phyloP scores from a whole-genome alignment of 2,329 filamentous ascomycete species.

The Elsinoe perseae region DNA sequence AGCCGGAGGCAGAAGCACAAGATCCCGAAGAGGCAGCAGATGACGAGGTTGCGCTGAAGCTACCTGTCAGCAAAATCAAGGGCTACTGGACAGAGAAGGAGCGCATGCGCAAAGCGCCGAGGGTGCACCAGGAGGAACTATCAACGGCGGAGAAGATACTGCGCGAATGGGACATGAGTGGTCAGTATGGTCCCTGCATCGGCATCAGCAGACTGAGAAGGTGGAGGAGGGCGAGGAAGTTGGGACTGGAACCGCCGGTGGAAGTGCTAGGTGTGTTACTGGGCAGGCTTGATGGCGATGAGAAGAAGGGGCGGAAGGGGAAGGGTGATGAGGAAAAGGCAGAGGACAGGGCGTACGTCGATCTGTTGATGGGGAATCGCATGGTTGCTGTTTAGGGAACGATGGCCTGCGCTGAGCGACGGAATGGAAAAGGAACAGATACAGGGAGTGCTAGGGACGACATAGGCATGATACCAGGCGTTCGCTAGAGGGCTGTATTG shows the following conservation, averaged over 20 bases:
- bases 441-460: not conserved
- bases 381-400: not conserved
- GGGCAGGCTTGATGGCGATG: conserved; percentile 37
- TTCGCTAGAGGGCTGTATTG: not conserved
- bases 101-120: conserved; percentile 55
- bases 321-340: conserved; percentile 40
- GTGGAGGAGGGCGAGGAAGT: conserved; percentile 74
- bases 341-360: conserved; percentile 64
- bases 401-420: not conserved
- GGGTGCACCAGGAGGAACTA: conserved; percentile 71
- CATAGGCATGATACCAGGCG: conserved; percentile 13
- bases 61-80: conserved; percentile 62
- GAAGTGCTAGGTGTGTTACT: conserved; percentile 83
- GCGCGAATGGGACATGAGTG: conserved; percentile 85
- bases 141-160: conserved; percentile 74
- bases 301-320: conserved; percentile 50
- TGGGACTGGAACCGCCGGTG: conserved; percentile 81
- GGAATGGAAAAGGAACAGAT: not conserved
- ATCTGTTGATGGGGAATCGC: conserved; percentile 49
- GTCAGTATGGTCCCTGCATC: conserved; percentile 88
- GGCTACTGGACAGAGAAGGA: conserved; percentile 73
- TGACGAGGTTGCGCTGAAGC: conserved; percentile 53
- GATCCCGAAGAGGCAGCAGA: conserved; percentile 34
- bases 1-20: conserved; percentile 37
- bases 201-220: conserved; percentile 73